Evolutionary conservation across 1,284 basidiomycete genomes (phyloP), one percentile per base, ranked within the genome.

Genomic region (Rhizopogon hawkerae): DNA sequence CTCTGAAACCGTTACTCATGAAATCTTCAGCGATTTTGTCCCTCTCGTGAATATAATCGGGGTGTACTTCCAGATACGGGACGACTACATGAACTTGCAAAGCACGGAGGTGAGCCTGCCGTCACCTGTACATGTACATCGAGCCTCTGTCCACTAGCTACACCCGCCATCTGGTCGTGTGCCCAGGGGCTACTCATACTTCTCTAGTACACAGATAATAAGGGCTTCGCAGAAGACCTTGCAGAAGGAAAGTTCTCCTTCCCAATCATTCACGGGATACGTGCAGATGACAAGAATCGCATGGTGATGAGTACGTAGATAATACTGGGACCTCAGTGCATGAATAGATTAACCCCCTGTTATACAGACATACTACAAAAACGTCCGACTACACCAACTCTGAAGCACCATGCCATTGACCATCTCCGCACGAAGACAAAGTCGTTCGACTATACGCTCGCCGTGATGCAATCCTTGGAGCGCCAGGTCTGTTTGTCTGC

Each of bases 171-270:
- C 3, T 21, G 18, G 18, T 21, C 18, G 18, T 14, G 35, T 18
- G 3, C 14, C 44, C 36, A 5, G 2, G 21, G 38, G 39, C 16
- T 3, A n/a, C 18, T 11, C 9, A 11, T 26, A 10, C n/a, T 24
- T 5, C 24, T n/a, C 1, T 57, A 94, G 86, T 97, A 98, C 60
- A 76, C 85, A 1, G 75, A 81, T 33, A 93, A 95, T 70, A 98
- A 98, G 68, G 93, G 93, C 4, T 97, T 90, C 61, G 89, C 89
- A 5, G 94, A 98, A 68, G 94, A 97, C 60, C 73, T 98, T 6
- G 90, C 91, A 0, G 94, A 98, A 68, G 94, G 94, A 1, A 97
- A 98, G 65, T 97, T 98, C 68, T 92, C 89, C 13, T 98, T 97
- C 65, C 93, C 92, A 0, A 78, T 97, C 50, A 86, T 98, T 0